phyloP scores from a whole-genome alignment of 352 stramenopile genomes.

The Pythium folliculosum region DNA sequence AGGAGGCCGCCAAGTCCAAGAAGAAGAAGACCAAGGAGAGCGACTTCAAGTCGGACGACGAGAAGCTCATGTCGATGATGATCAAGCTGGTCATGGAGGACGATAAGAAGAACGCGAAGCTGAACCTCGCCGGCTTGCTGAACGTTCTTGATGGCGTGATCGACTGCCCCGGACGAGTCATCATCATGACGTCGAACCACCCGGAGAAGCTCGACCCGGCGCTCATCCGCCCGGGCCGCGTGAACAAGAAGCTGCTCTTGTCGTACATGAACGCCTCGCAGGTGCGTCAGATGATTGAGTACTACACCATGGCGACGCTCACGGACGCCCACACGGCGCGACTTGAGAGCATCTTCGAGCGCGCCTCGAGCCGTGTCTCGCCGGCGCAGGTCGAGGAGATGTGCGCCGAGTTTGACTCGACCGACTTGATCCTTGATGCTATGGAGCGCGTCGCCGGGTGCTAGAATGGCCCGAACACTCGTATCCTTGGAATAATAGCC shows the following conservation, averaged over 20 bases:
- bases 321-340: constrained; percentile 23
- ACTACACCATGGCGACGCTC: constrained; percentile 53
- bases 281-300: constrained; percentile 68
- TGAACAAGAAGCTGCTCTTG: constrained; percentile 88
- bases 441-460: background rate
- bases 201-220: constrained; percentile 92
- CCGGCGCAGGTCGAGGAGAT: constrained; percentile 58
- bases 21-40: constrained; percentile 8
- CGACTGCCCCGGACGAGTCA: constrained; percentile 86
- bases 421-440: constrained; percentile 1
- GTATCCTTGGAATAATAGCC: no score
- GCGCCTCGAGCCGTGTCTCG: constrained; percentile 13
- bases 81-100: constrained; percentile 32
- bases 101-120: constrained; percentile 39
- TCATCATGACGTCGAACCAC: constrained; percentile 94
- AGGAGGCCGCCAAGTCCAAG: background rate
- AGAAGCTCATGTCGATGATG: constrained; percentile 21
- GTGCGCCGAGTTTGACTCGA: constrained; percentile 45
- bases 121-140: constrained; percentile 83
- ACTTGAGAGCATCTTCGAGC: constrained; percentile 19
- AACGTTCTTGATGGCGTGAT: constrained; percentile 93
- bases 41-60: constrained; percentile 14
- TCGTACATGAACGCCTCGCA: constrained; percentile 54
- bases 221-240: constrained; percentile 87
- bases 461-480: no score